phyloP scores from a whole-genome alignment of 192 early-diverging fungal genomes.

The Chytriomyces hyalinus region DNA sequence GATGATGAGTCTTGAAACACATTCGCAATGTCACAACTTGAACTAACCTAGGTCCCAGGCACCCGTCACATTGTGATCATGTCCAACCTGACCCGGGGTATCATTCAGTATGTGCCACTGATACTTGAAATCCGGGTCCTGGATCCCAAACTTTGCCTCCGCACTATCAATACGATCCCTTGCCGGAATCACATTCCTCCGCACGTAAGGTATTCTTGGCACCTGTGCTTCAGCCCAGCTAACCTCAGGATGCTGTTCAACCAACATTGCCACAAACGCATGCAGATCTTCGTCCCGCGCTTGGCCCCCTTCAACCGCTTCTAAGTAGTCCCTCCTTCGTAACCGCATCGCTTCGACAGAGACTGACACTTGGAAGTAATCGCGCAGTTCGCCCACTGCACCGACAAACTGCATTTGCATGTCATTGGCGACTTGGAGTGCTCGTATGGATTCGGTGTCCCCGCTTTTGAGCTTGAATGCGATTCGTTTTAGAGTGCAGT shows the following conservation, averaged over 20 bases:
- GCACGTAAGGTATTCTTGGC: slow-evolving; percentile 44
- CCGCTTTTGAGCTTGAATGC: too few relatives aligned
- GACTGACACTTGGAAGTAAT: slow-evolving; percentile 68
- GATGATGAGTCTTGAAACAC: neutral
- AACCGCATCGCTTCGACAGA: neutral
- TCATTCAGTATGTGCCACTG: slow-evolving; percentile 57
- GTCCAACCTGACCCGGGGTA: slow-evolving; percentile 49
- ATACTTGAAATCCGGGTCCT: slow-evolving; percentile 21
- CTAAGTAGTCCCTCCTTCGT: neutral
- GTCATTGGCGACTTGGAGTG: slow-evolving; percentile 29
- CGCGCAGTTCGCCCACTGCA: slow-evolving; percentile 67
- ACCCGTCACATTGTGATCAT: slow-evolving; percentile 92
- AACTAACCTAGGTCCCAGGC: slow-evolving; percentile 80
- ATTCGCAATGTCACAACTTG: neutral
- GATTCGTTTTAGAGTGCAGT: too few relatives aligned
- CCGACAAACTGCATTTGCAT: slow-evolving; percentile 49
- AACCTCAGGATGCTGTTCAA: neutral
- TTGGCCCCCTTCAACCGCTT: neutral
- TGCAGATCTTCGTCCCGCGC: neutral
- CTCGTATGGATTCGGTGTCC: slow-evolving; percentile 12
- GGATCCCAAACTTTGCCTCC: slow-evolving; percentile 47
- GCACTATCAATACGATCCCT: neutral
- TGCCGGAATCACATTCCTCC: neutral
- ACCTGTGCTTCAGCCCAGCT: slow-evolving; percentile 50
- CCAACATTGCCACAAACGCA: neutral